Evolutionary conservation across 2,329 filamentous ascomycete genomes (phyloP).

Genomic region (Zymoseptoria pseudotritici): DNA sequence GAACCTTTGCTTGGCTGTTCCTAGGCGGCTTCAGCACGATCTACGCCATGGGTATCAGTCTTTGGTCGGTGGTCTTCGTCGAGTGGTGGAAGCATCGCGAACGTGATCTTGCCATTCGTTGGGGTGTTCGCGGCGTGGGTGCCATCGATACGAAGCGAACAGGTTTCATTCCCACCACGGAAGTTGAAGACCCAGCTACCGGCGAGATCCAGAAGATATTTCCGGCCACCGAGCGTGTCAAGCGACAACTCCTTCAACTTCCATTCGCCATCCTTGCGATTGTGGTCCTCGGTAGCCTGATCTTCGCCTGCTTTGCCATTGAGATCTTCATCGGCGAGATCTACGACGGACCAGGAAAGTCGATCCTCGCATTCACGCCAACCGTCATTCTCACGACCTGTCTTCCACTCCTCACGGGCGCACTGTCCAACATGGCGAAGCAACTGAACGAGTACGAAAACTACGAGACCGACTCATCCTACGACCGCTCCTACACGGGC

Average conservation of each 20-base stretch:
- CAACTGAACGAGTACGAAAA: conserved; percentile 79
- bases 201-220: conserved; percentile 72
- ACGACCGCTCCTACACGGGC: conserved; percentile 75
- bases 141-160: conserved; percentile 69
- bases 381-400: conserved; percentile 78
- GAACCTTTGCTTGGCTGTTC: conserved; percentile 70
- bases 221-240: conserved; percentile 64
- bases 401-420: conserved; percentile 67
- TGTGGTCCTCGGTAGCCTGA: conserved; percentile 67
- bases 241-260: conserved; percentile 70
- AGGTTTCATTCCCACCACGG: conserved; percentile 72
- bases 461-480: conserved; percentile 78
- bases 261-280: conserved; percentile 75
- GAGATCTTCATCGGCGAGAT: conserved; percentile 95
- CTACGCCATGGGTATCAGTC: conserved; percentile 67
- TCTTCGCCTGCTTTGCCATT: conserved; percentile 79
- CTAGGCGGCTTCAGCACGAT: conserved; percentile 75
- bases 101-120: conserved; percentile 74
- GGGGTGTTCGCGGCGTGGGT: conserved; percentile 81
- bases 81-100: conserved; percentile 97
- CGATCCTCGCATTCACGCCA: conserved; percentile 77
- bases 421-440: conserved; percentile 70
- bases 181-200: conserved; percentile 70
- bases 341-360: conserved; percentile 82
- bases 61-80: conserved; percentile 87